These are phyloP conservation scores for Exophiala sideris DNA, from an alignment of 2,329 filamentous ascomycete species.

Conservation along the genomic window DNA sequence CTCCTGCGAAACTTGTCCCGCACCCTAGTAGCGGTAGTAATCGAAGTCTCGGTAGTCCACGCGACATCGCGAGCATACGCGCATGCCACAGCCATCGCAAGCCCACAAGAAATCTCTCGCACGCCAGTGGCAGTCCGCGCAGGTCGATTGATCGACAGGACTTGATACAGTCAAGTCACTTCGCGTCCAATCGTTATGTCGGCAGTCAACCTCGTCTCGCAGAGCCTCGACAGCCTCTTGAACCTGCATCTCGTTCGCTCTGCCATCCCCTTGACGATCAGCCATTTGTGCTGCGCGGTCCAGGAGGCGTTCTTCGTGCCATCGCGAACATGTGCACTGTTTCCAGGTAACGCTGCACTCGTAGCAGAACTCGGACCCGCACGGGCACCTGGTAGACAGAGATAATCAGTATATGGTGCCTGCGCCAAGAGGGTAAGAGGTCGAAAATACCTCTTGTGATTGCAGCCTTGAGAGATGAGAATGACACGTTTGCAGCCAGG, in stretches of 20 bases:
- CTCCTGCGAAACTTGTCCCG: too few relatives aligned
- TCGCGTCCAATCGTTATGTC: slow-evolving; percentile 10
- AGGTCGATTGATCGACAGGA: slow-evolving; percentile 4
- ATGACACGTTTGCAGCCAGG: slow-evolving; percentile 64
- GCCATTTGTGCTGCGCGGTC: slow-evolving; percentile 18
- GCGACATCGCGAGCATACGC: slow-evolving; percentile 6
- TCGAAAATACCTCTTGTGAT: slow-evolving; percentile 33
- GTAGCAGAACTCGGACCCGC: slow-evolving; percentile 34
- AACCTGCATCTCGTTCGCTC: neutral
- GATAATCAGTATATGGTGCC: too few relatives aligned
- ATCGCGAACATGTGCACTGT: slow-evolving; percentile 28
- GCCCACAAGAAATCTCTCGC: slow-evolving; percentile 9
- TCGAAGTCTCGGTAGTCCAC: neutral
- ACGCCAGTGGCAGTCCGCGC: slow-evolving; percentile 14
- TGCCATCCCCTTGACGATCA: slow-evolving; percentile 6
- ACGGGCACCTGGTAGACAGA: slow-evolving; percentile 27
- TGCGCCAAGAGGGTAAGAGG: too few relatives aligned
- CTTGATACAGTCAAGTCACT: neutral
- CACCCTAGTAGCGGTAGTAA: neutral
- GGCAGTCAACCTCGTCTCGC: slow-evolving; percentile 1
- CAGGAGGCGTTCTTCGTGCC: slow-evolving; percentile 28
- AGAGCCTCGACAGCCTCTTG: neutral
- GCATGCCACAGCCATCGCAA: slow-evolving; percentile 6
- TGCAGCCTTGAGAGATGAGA: slow-evolving; percentile 33
- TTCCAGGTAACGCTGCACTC: slow-evolving; percentile 32